Evolutionary conservation across 306 rosid species (phyloP), one percentile per base, ranked within the genome.

Genomic region (Purshia tridentata): DNA sequence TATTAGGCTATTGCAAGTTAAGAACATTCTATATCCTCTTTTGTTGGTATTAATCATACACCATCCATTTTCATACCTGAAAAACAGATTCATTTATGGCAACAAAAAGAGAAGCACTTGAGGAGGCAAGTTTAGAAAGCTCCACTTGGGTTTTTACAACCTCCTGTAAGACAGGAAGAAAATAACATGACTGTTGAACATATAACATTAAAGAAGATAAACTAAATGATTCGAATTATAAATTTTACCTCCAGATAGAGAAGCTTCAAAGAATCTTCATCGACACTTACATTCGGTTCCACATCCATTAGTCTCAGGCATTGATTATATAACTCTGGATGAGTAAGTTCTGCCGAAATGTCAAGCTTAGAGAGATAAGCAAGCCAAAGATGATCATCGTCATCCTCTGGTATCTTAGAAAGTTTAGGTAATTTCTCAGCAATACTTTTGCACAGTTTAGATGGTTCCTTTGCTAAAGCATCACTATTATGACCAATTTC

Each of bases 41-140:
- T 11, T 22, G 63, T 37, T 35, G 46, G 12, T 60, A 37, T 14
- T 37, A 60, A 35, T 37, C 16, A 37, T 37, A 60, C 9, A 60
- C 19, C 65, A 14, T 8, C 10, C 45, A 59, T 59, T 20, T 60
- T 60, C 46, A 60, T 60, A 60, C 45, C 46, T 37, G 45, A 60
- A 60, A 60, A 37, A 60, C 46, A 60, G 42, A 35, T 35, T 60
- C 65, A 1, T 60, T 9, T 15, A 60, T 37, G 65, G 45, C 20
- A 37, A 60, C 65, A 60, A 60, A 60, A 60, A 60, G 46, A 60
- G 65, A 60, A 60, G 65, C 46, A 60, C 65, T 37, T 7, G 45
- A 60, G 20, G 45, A 60, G 20, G 13, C 46, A 60, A 35, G 20
- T 60, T 60, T 35, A 15, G 45, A 18, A 10, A 22, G 63, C 41